Percentiles rank a stretch among this genome's conserved stretches.
Evolutionary conservation across 768 basidiomycete species (phyloP).

Genomic region (Goffeauzyma gilvescens): DNA sequence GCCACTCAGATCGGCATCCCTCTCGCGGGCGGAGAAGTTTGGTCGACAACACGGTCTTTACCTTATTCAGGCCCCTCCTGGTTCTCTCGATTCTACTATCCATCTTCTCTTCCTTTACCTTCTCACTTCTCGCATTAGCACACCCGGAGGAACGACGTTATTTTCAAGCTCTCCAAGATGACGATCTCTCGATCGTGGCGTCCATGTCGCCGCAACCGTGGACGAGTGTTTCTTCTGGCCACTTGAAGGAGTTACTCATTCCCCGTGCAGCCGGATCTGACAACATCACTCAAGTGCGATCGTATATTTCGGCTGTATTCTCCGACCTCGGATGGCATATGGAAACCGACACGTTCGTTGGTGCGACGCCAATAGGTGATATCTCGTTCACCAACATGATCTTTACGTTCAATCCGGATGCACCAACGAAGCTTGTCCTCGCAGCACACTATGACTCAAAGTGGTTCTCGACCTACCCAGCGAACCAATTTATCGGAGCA

Average conservation of each 20-base stretch:
- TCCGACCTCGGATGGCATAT: conserved; percentile 64
- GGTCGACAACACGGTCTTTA: no score
- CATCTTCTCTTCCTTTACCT: no score
- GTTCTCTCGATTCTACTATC: no score
- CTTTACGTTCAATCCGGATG: conserved; percentile 81
- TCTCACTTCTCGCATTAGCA: no score
- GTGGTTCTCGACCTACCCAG: conserved; percentile 51
- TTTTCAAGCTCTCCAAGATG: neutral
- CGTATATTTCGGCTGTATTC: conserved; percentile 59
- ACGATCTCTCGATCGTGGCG: neutral
- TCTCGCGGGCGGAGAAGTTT: no score
- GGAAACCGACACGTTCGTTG: conserved; percentile 60
- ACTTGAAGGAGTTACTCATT: conserved; percentile 66
- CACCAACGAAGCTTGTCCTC: conserved; percentile 61
- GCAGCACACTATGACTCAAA: conserved; percentile 90
- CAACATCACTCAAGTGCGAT: conserved; percentile 54
- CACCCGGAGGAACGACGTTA: no score
- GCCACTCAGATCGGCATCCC: no score
- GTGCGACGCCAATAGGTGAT: conserved; percentile 57
- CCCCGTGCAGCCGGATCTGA: conserved; percentile 41
- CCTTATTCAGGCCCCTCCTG: no score
- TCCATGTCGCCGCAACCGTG: conserved; percentile 13
- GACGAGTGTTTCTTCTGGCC: conserved; percentile 29
- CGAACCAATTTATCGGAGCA: conserved; percentile 85
- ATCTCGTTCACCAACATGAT: conserved; percentile 75